Base-by-base conservation (phyloP, 2,329 filamentous ascomycete species). In the Niveomyces coronatus region DNA sequence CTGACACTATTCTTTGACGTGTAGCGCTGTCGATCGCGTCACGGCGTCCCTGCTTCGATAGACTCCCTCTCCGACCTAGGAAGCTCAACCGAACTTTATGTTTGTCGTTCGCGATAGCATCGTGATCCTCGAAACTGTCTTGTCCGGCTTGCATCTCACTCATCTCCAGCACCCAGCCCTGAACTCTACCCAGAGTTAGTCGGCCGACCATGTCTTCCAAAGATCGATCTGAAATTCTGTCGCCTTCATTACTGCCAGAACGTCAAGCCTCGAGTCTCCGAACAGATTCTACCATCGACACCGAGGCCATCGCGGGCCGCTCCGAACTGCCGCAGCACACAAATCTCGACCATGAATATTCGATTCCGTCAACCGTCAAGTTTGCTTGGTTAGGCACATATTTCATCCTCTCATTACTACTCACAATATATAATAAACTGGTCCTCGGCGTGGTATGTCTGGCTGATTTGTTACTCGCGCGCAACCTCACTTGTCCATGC, bases 361-460 rank as follows among this genome's bases (percentile, higher is more conserved):
- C 60, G 6, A 60, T 65, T 28, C 55, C 62, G 32, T 60, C 57
- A 42, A 57, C 58, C 23, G 58, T 64, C 52, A 70, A 70, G 53
- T 67, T 69, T 45, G 57, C 63, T 37, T 70, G 66, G 63, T 53
- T 71, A 20, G 64, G 62, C 19, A 60, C 65, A 40, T 74, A 74
- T 52, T 74, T 74, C 50, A 58, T 67, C 49, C 62, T 64, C 48
- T 64, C 62, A 14, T 50, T 65, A 16, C 47, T 60, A 41, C 55
- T 76, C 39, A 76, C 72, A 7, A 60, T 76, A 16, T 76, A 74
- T 53, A 76, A 76, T 59, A 76, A 76, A 54, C 60, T 71, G 20
- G 68, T 76, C 16, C 55, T 76, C 40, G 66, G 66, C 48, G 63
- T 63, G 53, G 67, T 68, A 52, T 48, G 61, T 58, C 30, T 9